phyloP scores from a whole-genome alignment of 805 yeast genomes.

The Phaffomyces opuntiae region DNA sequence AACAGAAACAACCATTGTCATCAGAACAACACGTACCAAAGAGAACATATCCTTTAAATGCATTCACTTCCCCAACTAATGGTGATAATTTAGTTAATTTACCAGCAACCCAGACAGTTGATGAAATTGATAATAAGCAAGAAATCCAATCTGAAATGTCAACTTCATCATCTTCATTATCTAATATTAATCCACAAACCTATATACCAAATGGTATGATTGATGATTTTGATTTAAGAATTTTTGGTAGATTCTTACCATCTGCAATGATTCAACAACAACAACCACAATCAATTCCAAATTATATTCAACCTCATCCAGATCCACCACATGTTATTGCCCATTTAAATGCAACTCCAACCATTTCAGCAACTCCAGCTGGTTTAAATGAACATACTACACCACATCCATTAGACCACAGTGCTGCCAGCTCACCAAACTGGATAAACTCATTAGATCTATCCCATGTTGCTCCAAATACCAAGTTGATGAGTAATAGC shows the following conservation, averaged over 20 bases:
- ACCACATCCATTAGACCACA: not conserved
- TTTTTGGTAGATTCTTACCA: constrained; percentile 76
- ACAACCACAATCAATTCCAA: not conserved
- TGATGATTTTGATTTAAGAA: constrained; percentile 74
- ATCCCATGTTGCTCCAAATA: not conserved
- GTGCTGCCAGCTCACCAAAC: not conserved
- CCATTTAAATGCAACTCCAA: not conserved
- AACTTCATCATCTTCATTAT: not conserved
- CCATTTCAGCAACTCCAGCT: not conserved
- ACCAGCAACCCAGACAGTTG: constrained; percentile 11
- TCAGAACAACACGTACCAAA: not conserved
- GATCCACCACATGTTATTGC: no score
- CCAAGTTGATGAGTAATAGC: no score
- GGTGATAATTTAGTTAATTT: constrained; percentile 11
- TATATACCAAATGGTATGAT: constrained; percentile 43
- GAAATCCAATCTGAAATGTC: not conserved
- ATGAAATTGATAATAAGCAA: constrained; percentile 6
- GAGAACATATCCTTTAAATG: constrained; percentile 8
- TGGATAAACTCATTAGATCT: constrained; percentile 1
- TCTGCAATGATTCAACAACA: constrained; percentile 56
- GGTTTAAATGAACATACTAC: not conserved
- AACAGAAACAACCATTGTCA: no score
- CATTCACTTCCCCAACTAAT: constrained; percentile 9
- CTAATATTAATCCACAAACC: constrained; percentile 3
- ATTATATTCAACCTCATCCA: not conserved